Evolutionary conservation across 2,329 filamentous ascomycete species (phyloP).

Genomic region (Saccharata proteae): DNA sequence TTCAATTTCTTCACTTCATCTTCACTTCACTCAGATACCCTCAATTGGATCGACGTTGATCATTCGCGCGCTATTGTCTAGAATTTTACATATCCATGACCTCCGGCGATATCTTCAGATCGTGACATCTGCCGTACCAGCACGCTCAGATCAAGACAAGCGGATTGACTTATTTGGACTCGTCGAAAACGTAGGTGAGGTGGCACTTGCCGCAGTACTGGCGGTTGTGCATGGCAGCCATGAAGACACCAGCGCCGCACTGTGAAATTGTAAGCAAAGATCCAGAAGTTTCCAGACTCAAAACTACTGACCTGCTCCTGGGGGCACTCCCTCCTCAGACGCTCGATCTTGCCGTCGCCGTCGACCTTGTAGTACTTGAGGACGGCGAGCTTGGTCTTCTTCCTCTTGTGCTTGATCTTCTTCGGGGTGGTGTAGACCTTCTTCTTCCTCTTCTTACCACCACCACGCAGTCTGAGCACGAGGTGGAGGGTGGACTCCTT

Average conservation of each 20-base stretch:
- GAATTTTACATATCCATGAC: no score
- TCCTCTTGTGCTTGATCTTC: slow-evolving; percentile 99
- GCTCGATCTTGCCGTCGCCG: slow-evolving; percentile 99
- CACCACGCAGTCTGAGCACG: slow-evolving; percentile 95
- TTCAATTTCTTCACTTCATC: no score
- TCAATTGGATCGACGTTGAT: no score
- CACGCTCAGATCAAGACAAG: not conserved
- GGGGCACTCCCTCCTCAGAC: slow-evolving; percentile 95
- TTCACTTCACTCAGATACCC: no score
- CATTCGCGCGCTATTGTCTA: no score
- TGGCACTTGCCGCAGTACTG: slow-evolving; percentile 82
- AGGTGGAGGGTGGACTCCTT: slow-evolving; percentile 99
- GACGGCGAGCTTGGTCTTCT: slow-evolving; percentile 99
- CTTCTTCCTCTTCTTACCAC: slow-evolving; percentile 98
- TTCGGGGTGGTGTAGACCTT: slow-evolving; percentile 99
- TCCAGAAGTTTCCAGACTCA: not conserved
- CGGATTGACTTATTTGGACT: slow-evolving; percentile 39
- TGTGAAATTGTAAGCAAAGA: slow-evolving; percentile 27
- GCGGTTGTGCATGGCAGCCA: slow-evolving; percentile 99
- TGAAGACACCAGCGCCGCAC: slow-evolving; percentile 99
- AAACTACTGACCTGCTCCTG: slow-evolving; percentile 54
- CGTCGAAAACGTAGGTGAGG: slow-evolving; percentile 60
- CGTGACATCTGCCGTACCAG: slow-evolving; percentile 3
- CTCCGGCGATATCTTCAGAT: slow-evolving; percentile 6
- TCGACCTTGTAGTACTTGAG: slow-evolving; percentile 99